Percentiles rank a stretch among this genome's conserved stretches.
These are phyloP conservation scores for Brettanomyces anomalus DNA, from an alignment of 805 yeast species.

Conservation along the genomic window DNA sequence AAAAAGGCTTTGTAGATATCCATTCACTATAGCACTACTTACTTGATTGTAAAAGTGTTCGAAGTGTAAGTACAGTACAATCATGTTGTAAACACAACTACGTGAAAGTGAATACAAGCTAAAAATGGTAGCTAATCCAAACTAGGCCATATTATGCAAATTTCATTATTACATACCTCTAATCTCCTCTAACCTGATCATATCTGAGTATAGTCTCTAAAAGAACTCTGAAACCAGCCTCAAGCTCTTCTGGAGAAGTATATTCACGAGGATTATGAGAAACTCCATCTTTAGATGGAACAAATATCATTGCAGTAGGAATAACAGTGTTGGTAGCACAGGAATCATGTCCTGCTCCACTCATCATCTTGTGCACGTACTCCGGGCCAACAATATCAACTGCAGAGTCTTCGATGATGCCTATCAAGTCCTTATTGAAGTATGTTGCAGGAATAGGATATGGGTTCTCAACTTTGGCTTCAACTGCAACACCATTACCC, in stretches of 20 bases:
- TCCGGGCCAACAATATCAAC: conserved; percentile 36
- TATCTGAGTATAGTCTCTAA: conserved; percentile 34
- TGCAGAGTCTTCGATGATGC: conserved; percentile 31
- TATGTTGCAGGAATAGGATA: conserved; percentile 2
- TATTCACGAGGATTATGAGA: conserved; percentile 61
- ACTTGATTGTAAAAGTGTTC: too few relatives aligned
- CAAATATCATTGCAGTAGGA: conserved; percentile 67
- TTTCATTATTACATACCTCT: background rate
- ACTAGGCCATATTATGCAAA: too few relatives aligned
- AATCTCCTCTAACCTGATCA: conserved; percentile 7
- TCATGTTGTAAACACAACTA: too few relatives aligned
- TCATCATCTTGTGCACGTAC: conserved; percentile 35
- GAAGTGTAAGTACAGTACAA: too few relatives aligned
- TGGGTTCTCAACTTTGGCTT: conserved; percentile 1
- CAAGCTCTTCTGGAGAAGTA: conserved; percentile 51
- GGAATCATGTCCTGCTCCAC: conserved; percentile 71
- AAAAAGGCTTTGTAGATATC: too few relatives aligned
- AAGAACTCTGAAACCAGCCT: conserved; percentile 47
- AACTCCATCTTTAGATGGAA: conserved; percentile 57
- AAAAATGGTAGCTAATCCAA: too few relatives aligned
- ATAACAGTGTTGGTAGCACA: conserved; percentile 43
- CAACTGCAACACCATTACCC: conserved; percentile 3
- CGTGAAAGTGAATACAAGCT: too few relatives aligned
- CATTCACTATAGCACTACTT: too few relatives aligned
- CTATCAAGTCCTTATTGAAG: conserved; percentile 1